Evolutionary conservation across 2,329 filamentous ascomycete species (phyloP).

Genomic region (Phialocephala sp.): DNA sequence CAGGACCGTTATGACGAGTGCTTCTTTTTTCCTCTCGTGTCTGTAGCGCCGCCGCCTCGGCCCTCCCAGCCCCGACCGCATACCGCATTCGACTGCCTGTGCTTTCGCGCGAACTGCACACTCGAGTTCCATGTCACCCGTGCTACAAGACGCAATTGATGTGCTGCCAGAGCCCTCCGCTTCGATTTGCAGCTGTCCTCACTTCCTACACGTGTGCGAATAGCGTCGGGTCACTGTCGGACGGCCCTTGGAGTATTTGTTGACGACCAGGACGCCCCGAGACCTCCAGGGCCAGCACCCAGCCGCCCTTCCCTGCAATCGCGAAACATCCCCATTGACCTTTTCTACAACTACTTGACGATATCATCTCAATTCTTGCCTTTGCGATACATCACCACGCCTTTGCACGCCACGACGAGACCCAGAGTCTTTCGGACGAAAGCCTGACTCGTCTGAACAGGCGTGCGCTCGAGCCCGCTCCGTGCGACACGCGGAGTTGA

Average conservation of each 20-base stretch:
- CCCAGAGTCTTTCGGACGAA: conserved; percentile 24
- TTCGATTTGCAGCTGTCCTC: neutral
- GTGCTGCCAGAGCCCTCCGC: conserved; percentile 5
- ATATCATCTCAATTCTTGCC: conserved; percentile 7
- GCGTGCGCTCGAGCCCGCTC: conserved; percentile 33
- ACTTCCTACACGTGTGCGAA: neutral
- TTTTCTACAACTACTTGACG: conserved; percentile 6
- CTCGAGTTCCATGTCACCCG: conserved; percentile 26
- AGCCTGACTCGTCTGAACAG: conserved; percentile 36
- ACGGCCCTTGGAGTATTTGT: neutral
- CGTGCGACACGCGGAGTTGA: conserved; percentile 31
- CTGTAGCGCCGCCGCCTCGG: conserved; percentile 20
- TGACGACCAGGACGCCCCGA: neutral
- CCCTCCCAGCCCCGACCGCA: conserved; percentile 16
- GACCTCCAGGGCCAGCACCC: conserved; percentile 15
- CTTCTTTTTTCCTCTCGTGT: conserved; percentile 14
- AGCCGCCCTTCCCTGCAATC: conserved; percentile 32
- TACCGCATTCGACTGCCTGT: conserved; percentile 20
- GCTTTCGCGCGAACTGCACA: conserved; percentile 19
- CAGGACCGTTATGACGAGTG: conserved; percentile 17
- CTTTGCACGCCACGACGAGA: conserved; percentile 17
- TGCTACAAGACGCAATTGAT: conserved; percentile 23
- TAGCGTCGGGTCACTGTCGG: neutral
- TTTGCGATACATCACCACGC: conserved; percentile 17
- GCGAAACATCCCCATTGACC: conserved; percentile 30